Evolutionary conservation across 345 rosid species (phyloP), one percentile per base, ranked within the genome.

Genomic region (Geranium brycei): DNA sequence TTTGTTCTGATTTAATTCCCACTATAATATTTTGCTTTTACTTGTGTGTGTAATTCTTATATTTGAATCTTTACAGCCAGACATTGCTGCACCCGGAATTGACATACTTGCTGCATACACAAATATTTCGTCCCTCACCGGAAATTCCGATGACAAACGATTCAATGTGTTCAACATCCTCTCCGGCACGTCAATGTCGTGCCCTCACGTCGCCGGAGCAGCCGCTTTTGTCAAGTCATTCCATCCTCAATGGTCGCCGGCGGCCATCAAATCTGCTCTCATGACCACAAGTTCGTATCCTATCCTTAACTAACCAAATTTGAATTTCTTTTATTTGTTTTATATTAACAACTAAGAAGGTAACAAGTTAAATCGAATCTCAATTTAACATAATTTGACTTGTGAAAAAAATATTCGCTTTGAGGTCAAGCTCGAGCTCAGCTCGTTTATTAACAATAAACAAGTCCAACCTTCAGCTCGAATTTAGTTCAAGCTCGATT

Each of bases 61-160:
- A 23, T 23, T 23, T 23, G 5, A 38, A 38, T 38, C n/a, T n/a
- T 38, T 38, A 5, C 47, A 61, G 63, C 63, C 63, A 32, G 63
- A 61, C 32, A 31, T 61, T 61, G 47, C 10, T 14, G 63, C 63
- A 31, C 53, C 63, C 32, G 53, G 63, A 35, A 32, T 61, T 31
- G 63, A 35, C 63, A 35, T 61, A 32, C 12, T 61, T 4, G 63
- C 53, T 31, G 63, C 63, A 12, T 61, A 7, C 53, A 12, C 63
- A 0, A 61, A 61, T 31, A 16, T 61, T 7, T 47, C n/a, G 6
- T 5, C 63, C 1, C 19, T 15, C 11, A 61, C 63, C 19, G 63
- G 63, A n/a, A 16, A 13, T 3, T 7, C 15, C 4, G 17, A 13
- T n/a, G 57, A 53, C 15, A 53, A 53, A 0, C 11, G 57, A n/a